Conservation (phyloP, 352 stramenopile genomes). For the Blastocystis sp. region DNA sequence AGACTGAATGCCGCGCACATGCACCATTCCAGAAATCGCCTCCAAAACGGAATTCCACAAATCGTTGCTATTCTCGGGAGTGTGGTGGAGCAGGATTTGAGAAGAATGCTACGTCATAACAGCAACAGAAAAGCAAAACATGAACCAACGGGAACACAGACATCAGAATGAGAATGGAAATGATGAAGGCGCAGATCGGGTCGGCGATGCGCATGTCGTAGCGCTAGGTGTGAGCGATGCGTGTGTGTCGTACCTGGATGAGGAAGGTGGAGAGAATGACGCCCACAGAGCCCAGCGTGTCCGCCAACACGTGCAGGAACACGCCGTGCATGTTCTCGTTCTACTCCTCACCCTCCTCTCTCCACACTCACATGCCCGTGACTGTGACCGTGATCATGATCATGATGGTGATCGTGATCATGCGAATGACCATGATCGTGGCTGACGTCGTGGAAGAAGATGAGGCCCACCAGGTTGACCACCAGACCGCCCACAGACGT, state of each 20-base stretch:
- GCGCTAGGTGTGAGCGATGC: neutral
- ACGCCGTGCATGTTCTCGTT: conserved; percentile 87
- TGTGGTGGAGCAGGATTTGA: conserved; percentile 11
- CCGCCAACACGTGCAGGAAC: conserved; percentile 83
- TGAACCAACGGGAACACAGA: conserved; percentile 50
- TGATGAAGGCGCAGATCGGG: conserved; percentile 79
- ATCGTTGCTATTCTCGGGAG: neutral
- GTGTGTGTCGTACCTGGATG: conserved; percentile 75
- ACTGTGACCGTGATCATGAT: conserved; percentile 75
- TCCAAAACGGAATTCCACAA: neutral
- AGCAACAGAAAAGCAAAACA: too few relatives aligned
- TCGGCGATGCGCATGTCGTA: conserved; percentile 81
- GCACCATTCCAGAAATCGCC: neutral
- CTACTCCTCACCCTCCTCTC: conserved; percentile 63
- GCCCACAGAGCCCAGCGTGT: conserved; percentile 84
- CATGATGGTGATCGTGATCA: conserved; percentile 73
- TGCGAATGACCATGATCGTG: conserved; percentile 77
- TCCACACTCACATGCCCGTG: conserved; percentile 70
- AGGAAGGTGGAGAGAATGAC: conserved; percentile 83
- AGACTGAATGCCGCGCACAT: neutral
- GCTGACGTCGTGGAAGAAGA: conserved; percentile 85
- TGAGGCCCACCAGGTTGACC: conserved; percentile 83
- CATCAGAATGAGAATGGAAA: conserved; percentile 80
- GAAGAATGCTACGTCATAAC: conserved; percentile 4
- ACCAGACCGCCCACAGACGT: conserved; percentile 80